These are phyloP conservation scores for Monosporozyma aerobia DNA, from an alignment of 805 yeast genomes.

Conservation along the genomic window DNA sequence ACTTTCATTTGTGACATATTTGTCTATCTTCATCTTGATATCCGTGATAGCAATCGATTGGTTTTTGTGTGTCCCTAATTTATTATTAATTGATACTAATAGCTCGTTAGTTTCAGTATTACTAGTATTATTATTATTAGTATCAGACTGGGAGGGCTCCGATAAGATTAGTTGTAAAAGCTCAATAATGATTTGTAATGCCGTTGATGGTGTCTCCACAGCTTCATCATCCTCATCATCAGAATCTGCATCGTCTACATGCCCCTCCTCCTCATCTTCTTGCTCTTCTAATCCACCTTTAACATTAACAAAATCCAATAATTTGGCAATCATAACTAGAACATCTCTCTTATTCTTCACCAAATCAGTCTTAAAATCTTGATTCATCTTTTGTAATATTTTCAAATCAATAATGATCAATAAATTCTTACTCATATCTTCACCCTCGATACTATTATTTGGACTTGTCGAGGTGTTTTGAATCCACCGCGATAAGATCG, in stretches of 20 bases:
- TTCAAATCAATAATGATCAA: constrained; percentile 50
- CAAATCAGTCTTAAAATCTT: constrained; percentile 44
- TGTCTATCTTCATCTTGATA: constrained; percentile 7
- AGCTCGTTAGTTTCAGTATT: not conserved
- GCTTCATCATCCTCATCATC: constrained; percentile 8
- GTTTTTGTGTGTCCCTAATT: not conserved
- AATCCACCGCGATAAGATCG: constrained; percentile 55
- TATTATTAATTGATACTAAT: not conserved
- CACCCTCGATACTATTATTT: not conserved
- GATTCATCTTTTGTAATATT: constrained; percentile 52
- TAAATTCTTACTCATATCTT: constrained; percentile 36
- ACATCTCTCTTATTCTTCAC: constrained; percentile 43
- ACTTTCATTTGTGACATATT: constrained; percentile 9
- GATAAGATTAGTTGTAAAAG: constrained; percentile 30
- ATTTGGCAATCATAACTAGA: constrained; percentile 38
- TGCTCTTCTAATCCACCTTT: constrained; percentile 25
- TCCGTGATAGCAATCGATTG: not conserved
- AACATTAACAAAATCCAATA: constrained; percentile 27
- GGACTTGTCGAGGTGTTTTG: constrained; percentile 2
- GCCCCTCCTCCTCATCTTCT: constrained; percentile 2
- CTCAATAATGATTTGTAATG: constrained; percentile 30
- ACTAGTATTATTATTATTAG: not conserved
- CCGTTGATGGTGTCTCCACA: constrained; percentile 2
- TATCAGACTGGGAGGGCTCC: constrained; percentile 9
- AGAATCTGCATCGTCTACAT: not conserved